Base-by-base conservation (phyloP, 2,329 filamentous ascomycete species). In the Clonostachys rosea region DNA sequence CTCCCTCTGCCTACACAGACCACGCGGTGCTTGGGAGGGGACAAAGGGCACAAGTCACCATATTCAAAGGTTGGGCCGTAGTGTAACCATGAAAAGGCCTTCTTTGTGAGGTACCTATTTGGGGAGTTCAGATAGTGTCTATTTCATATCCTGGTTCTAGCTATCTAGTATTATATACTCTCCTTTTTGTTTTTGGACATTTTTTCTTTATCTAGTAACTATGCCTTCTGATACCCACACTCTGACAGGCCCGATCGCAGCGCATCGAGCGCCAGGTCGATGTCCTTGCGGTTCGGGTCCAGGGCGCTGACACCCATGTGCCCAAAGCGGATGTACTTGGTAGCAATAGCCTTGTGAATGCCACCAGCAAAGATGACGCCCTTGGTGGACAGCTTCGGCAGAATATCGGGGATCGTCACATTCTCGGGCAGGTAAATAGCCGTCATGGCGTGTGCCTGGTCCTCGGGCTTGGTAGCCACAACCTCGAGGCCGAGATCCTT, bases 391-490 rank as follows among this genome's bases (percentile, higher is more conserved):
- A 99, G 74, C 62, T 83, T 91, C 12, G 94, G 91, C 46, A 99
- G 77, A 34, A 99, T 75, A 54, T 96, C 89, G 3, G 91, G 79
- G 33, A 87, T 85, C 57, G 86, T 84, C 46, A 97, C 73, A 39
- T 79, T 85, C 51, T 97, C 89, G 2, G 94, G 94, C 47, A 99
- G 79, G 69, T 94, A 96, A 56, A 99, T 94, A 49, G 94, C 92
- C 5, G 94, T 99, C 94, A 99, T 99, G 59, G 89, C 91, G 66
- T 95, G 92, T 40, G 94, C 91, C 72, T 97, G 92, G 68, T 95
- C 87, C 59, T 92, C 90, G 0, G 88, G 86, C 66, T 92, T 88
- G 35, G 80, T 69, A 18, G 94, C 91, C 36, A 99, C 78, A 64
- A 96, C 88, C 71, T 90, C 87, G 50, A 99, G 77, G 5, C 94